Base-by-base conservation (phyloP, 2,329 filamentous ascomycete genomes). In the Dryadomyces quercivorus region DNA sequence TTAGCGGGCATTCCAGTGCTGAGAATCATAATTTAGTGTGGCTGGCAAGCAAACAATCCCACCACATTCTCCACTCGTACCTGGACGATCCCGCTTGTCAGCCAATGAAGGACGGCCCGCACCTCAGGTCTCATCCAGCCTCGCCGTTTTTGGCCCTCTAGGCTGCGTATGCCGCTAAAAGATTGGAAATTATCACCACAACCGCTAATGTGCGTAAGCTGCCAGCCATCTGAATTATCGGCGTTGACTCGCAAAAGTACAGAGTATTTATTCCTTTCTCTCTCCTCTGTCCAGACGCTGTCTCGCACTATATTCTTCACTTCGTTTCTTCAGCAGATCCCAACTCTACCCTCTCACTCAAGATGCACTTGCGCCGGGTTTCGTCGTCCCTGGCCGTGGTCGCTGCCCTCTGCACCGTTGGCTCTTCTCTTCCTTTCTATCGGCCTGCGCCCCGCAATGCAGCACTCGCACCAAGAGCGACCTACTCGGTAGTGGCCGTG, bases 401-500 rank as follows among this genome's bases (percentile, higher is more conserved):
- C 38, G 57, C 56, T 36, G 53, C 51, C 44, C 52, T 59, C n/a
- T 55, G 31, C 52, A 42, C 59, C 20, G 20, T 54, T 18, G 51
- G 52, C 16, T 48, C 51, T 15, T 38, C 58, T 18, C 43, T 62
- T 13, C 60, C 69, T 5, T 59, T 69, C 42, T 58, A 60, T n/a
- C 59, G 56, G 36, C 54, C 46, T 38, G 50, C 34, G 4, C 47
- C 55, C 9, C 49, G 56, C 26, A 51, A 58, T 6, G 52, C 55
- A 18, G 54, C 44, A 5, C 20, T 69, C 6, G 63, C 57, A 16
- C 59, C 68, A 18, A 63, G 67, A 44, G 66, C 67, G 40, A 69
- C 66, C 2, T 70, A 69, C 52, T 69, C 69, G 10, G 66, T 70
- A 1, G 67, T 70, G 26, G 65, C 67, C 7, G 69, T 70, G 55